Percentiles rank a stretch among this genome's conserved stretches.
Evolutionary conservation across 2,329 filamentous ascomycete species (phyloP).

Genomic region (Orbilia oligospora): DNA sequence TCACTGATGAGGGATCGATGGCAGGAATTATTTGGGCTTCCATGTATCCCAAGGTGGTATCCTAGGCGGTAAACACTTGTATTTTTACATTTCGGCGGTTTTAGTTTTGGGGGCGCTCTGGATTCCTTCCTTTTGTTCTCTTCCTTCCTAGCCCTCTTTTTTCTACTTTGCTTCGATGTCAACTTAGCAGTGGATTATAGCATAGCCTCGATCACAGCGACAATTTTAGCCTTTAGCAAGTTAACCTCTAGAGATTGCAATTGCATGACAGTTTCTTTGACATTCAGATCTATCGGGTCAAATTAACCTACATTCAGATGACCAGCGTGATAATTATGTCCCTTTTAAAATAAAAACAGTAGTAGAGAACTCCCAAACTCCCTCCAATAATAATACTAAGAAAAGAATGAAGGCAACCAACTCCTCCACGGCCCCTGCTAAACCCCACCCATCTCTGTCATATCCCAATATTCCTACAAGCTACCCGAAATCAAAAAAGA

Average conservation of each 20-base stretch:
- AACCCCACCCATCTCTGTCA: not conserved
- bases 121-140: slow-evolving; percentile 14
- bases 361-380: slow-evolving; percentile 14
- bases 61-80: slow-evolving; percentile 10
- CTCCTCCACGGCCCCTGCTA: not conserved
- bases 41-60: not conserved
- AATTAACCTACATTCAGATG: no score
- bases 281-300: not conserved
- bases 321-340: not conserved
- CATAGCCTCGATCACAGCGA: not conserved
- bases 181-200: slow-evolving; percentile 19
- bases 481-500: not conserved
- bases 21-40: not conserved
- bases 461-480: slow-evolving; percentile 35
- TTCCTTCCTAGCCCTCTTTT: slow-evolving; percentile 8
- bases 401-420: not conserved
- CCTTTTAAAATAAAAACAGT: slow-evolving; percentile 7
- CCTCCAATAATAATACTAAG: slow-evolving; percentile 11
- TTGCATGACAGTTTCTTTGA: not conserved
- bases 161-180: slow-evolving; percentile 3
- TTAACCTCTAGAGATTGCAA: not conserved
- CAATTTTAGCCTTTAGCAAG: not conserved
- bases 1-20: not conserved
- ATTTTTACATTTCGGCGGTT: slow-evolving; percentile 40
- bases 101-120: slow-evolving; percentile 36